Conservation (phyloP, 2,329 filamentous ascomycete species). For the Apiospora pterosperma region DNA sequence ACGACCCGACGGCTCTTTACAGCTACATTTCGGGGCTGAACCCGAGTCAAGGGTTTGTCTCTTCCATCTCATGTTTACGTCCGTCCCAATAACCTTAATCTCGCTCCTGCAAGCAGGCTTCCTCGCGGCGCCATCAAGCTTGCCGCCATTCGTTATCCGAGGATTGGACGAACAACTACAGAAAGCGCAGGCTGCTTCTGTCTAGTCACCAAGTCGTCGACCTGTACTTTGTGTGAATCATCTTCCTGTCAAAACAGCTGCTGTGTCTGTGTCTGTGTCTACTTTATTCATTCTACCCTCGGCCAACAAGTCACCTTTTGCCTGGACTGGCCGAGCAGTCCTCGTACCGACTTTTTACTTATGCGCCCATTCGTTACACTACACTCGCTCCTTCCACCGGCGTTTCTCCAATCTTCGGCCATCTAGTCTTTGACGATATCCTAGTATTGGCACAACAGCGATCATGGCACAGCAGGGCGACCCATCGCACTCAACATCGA, state of each 20-base stretch:
- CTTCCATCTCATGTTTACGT: not conserved
- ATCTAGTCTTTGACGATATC: not conserved
- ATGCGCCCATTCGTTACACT: not conserved
- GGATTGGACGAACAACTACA: not conserved
- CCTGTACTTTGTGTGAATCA: not conserved
- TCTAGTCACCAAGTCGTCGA: not conserved
- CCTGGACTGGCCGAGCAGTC: not conserved
- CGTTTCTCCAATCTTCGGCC: not conserved
- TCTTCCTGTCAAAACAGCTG: not conserved
- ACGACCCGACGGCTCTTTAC: not conserved
- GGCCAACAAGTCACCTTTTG: not conserved
- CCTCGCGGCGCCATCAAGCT: not conserved
- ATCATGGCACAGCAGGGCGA: constrained; percentile 23
- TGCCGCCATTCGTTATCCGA: not conserved
- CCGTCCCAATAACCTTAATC: not conserved
- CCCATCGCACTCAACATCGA: constrained; percentile 11
- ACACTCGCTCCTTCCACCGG: constrained; percentile 8
- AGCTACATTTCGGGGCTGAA: not conserved
- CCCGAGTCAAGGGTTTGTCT: not conserved
- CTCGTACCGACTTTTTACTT: not conserved
- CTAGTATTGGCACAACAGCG: not conserved
- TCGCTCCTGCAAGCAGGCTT: not conserved
- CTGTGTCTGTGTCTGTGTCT: not conserved
- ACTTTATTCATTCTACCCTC: not conserved
- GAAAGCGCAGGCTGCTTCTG: not conserved